Base-by-base conservation (phyloP, 768 basidiomycete genomes). In the Boletellus ananiceps region DNA sequence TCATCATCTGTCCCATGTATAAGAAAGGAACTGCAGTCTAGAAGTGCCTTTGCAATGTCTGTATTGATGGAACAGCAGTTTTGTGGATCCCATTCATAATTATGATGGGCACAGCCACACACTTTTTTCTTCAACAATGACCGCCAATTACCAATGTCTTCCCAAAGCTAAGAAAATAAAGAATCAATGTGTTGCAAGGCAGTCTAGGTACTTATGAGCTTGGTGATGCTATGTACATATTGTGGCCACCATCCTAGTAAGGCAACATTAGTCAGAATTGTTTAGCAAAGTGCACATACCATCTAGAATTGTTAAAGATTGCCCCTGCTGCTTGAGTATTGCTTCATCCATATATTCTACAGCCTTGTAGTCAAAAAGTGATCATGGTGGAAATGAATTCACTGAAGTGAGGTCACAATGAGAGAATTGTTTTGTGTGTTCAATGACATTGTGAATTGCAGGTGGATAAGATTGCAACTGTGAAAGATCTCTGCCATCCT, bases 21-120 rank as follows among this genome's bases (percentile, higher is more conserved):
- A n/a, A n/a, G n/a, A n/a, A n/a, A n/a, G n/a, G n/a, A n/a, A n/a
- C n/a, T n/a, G n/a, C n/a, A n/a, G n/a, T n/a, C n/a, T n/a, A n/a
- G n/a, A n/a, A n/a, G n/a, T n/a, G n/a, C n/a, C n/a, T 16, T 49
- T 2, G 44, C 33, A 23, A 48, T 49, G 9, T 34, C 19, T 23
- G 27, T 29, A 23, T 53, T 53, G 8, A 15, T 13, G 0, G 19
- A 14, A 18, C 25, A 14, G 2, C 3, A 8, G 25, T 53, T 53
- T 34, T 52, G 15, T 1, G 27, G 42, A 34, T 52, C 47, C 51
- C 51, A 52, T 13, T 48, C 11, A 11, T 52, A 52, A 25, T 3
- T 6, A 16, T 52, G 9, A 11, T 3, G 6, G 34, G 27, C 15
- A n/a, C 25, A 48, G 3, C 27, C 8, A 15, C 2, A 25, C 4